Conservation (phyloP, 2,329 filamentous ascomycete species). For the Tolypocladium endophyticum region DNA sequence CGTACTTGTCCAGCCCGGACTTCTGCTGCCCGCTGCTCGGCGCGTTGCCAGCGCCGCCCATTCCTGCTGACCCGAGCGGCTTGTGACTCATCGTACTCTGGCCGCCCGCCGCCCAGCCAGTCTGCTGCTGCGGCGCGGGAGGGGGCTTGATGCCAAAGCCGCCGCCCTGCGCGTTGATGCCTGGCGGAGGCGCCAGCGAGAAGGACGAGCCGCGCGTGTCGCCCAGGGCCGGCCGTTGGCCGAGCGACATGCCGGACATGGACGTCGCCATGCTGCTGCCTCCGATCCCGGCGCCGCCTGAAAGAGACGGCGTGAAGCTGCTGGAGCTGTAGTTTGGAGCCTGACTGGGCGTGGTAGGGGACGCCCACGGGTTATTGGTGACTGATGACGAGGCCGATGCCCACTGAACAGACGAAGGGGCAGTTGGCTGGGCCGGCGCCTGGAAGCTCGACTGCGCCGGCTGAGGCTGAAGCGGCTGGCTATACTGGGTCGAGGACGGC, state of each 20-base stretch:
- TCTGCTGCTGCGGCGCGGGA: constrained; percentile 18
- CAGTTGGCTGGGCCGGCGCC: constrained; percentile 13
- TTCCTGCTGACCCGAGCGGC: constrained; percentile 7
- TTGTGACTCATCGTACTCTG: constrained; percentile 6
- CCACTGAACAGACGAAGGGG: constrained; percentile 39
- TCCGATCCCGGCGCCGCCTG: constrained; percentile 20
- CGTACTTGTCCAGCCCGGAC: constrained; percentile 55
- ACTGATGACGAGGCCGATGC: constrained; percentile 27
- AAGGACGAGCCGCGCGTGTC: constrained; percentile 35
- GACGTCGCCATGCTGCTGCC: constrained; percentile 24
- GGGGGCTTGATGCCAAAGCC: constrained; percentile 39
- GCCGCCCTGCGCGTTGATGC: constrained; percentile 19
- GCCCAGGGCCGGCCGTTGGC: constrained; percentile 26
- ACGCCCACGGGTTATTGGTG: constrained; percentile 37
- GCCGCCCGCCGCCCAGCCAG: constrained; percentile 10
- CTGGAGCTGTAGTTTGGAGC: constrained; percentile 15
- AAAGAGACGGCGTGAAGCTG: constrained; percentile 8
- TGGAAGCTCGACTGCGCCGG: constrained; percentile 14
- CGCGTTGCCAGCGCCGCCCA: constrained; percentile 16
- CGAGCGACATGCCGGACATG: constrained; percentile 39
- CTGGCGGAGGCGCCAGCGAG: constrained; percentile 46
- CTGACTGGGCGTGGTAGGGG: constrained; percentile 17
- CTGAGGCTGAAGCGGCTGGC: constrained; percentile 44
- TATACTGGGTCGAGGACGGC: constrained; percentile 52
- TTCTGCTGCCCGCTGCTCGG: constrained; percentile 21